Conservation (phyloP, 2,329 filamentous ascomycete species). For the Fusarium euwallaceae region DNA sequence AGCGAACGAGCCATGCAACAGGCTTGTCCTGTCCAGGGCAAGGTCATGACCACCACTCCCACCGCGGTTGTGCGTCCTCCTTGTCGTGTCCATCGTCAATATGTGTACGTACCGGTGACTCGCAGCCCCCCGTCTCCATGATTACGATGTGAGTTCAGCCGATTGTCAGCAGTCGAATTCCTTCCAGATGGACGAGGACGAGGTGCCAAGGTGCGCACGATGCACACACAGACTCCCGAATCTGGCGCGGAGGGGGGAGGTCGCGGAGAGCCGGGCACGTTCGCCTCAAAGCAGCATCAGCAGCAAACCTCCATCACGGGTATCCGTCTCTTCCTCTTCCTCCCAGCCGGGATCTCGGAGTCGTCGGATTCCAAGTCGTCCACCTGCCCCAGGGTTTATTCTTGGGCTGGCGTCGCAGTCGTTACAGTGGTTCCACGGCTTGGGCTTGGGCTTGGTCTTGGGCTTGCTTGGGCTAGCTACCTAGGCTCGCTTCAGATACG, state of each 20-base stretch:
- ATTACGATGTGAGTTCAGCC: neutral
- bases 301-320: conserved; percentile 1
- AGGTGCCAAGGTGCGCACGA: neutral
- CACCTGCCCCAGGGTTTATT: conserved; percentile 22
- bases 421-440: conserved; percentile 33
- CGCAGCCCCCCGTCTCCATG: conserved; percentile 1
- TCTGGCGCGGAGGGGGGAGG: neutral
- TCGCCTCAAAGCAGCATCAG: neutral
- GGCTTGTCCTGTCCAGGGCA: conserved; percentile 15
- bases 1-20: conserved; percentile 30
- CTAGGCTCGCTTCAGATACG: conserved; percentile 32
- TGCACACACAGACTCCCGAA: neutral
- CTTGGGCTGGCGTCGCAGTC: conserved; percentile 25
- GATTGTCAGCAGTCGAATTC: conserved; percentile 11
- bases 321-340: conserved; percentile 1
- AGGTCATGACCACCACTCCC: conserved; percentile 35
- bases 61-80: conserved; percentile 34
- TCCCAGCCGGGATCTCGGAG: conserved; percentile 22
- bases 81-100: conserved; percentile 1
- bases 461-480: conserved; percentile 14
- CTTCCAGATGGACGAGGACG: neutral
- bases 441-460: conserved; percentile 22
- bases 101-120: conserved; percentile 16
- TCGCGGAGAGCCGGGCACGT: neutral
- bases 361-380: conserved; percentile 26